phyloP scores from a whole-genome alignment of 495 filamentous ascomycete species.

The Aspergillus ostianus region DNA sequence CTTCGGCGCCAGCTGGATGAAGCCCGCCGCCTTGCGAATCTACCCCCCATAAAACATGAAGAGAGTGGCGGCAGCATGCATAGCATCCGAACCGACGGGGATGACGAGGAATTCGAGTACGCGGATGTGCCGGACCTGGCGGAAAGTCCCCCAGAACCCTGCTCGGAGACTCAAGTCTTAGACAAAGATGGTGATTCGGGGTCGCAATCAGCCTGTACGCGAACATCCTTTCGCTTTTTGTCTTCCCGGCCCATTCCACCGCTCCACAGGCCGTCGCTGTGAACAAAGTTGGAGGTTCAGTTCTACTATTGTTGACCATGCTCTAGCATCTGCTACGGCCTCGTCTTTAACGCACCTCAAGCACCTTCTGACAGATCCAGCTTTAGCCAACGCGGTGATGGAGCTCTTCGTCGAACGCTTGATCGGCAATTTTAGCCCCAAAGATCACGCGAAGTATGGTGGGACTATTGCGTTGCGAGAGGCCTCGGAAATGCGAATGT shows the following conservation, averaged over 20 bases:
- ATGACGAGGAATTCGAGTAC: background rate
- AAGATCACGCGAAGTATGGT: conserved; percentile 13
- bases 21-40: conserved; percentile 17
- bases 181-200: background rate
- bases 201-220: background rate
- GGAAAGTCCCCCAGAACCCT: no score
- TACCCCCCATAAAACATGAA: conserved; percentile 19
- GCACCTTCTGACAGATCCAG: conserved; percentile 12
- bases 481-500: conserved; percentile 23
- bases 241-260: background rate
- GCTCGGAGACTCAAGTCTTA: background rate
- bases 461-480: conserved; percentile 24
- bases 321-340: conserved; percentile 4
- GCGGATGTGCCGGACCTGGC: background rate
- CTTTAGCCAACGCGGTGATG: conserved; percentile 12
- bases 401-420: conserved; percentile 26
- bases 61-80: conserved; percentile 2
- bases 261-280: background rate
- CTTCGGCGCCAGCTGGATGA: conserved; percentile 23
- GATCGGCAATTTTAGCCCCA: conserved; percentile 24
- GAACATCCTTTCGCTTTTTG: background rate
- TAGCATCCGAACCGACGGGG: background rate
- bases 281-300: background rate
- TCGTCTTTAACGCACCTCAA: conserved; percentile 6
- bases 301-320: background rate